Base-by-base conservation (phyloP, 2,329 filamentous ascomycete species). In the Fusarium sp. region DNA sequence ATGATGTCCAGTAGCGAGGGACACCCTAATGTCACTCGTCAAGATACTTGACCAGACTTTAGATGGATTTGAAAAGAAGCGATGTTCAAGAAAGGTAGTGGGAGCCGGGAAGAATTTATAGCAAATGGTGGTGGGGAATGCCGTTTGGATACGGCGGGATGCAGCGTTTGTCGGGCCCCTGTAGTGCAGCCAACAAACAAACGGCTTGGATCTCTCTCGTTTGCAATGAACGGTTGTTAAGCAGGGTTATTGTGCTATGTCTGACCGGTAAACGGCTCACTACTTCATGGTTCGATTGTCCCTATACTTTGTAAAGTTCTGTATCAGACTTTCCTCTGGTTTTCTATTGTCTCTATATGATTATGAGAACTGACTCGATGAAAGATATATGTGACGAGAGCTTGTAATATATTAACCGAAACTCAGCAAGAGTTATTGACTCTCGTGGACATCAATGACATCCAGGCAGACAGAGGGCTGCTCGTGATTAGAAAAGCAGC, bases 401-500 rank as follows among this genome's bases (percentile, higher is more conserved):
- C 33, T 35, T 35, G 2, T 16, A 35, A 13, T 16, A 16, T 35
- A 8, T 35, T 8, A 6, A 35, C 8, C 2, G 33, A 16, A 35
- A 15, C 33, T 4, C 33, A 35, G 5, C 5, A 16, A 35, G 33
- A 35, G n/a, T n/a, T n/a, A n/a, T n/a, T n/a, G n/a, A n/a, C n/a
- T n/a, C n/a, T n/a, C n/a, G n/a, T n/a, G n/a, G n/a, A n/a, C n/a
- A n/a, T n/a, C n/a, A n/a, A n/a, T n/a, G n/a, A n/a, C n/a, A n/a
- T n/a, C n/a, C n/a, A n/a, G n/a, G n/a, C n/a, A n/a, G n/a, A n/a
- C n/a, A n/a, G n/a, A n/a, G n/a, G n/a, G n/a, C n/a, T n/a, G n/a
- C n/a, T n/a, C 16, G 15, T 18, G 9, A 8, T 71, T 50, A 71
- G 43, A 43, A 64, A 43, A 75, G 67, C 15, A 59, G 61, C 64